These are phyloP conservation scores for Suillus brevipes DNA, from an alignment of 768 basidiomycete genomes.

Conservation along the genomic window DNA sequence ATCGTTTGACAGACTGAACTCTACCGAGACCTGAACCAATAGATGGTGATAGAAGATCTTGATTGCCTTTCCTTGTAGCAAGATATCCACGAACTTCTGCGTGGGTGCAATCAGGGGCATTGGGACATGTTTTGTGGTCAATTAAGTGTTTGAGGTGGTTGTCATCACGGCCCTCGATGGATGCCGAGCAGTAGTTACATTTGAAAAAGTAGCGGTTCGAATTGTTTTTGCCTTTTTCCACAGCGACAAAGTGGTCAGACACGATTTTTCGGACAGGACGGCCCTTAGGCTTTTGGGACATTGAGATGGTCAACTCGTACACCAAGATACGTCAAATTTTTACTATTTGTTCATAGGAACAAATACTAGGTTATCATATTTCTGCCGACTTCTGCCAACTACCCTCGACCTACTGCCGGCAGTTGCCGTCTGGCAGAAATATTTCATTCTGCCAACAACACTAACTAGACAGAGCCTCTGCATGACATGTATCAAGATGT, in stretches of 20 bases:
- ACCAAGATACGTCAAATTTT: not conserved
- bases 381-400: no score
- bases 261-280: not conserved
- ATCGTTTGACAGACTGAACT: not conserved
- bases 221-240: conserved; percentile 7
- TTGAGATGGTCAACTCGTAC: not conserved
- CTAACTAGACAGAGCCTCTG: no score
- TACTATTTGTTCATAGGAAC: no score
- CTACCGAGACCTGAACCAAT: not conserved
- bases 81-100: not conserved
- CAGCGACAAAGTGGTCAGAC: conserved; percentile 5
- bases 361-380: no score
- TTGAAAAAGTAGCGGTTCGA: conserved; percentile 12
- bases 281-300: not conserved
- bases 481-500: no score
- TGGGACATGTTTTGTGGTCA: not conserved
- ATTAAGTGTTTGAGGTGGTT: conserved; percentile 12
- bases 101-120: not conserved
- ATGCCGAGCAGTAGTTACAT: conserved; percentile 15
- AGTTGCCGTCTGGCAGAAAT: no score
- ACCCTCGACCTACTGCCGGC: no score
- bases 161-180: conserved; percentile 15
- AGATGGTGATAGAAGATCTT: not conserved
- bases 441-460: not conserved
- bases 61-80: not conserved